Evolutionary conservation across 2,329 filamentous ascomycete genomes (phyloP).

Genomic region (Fusarium concolor): DNA sequence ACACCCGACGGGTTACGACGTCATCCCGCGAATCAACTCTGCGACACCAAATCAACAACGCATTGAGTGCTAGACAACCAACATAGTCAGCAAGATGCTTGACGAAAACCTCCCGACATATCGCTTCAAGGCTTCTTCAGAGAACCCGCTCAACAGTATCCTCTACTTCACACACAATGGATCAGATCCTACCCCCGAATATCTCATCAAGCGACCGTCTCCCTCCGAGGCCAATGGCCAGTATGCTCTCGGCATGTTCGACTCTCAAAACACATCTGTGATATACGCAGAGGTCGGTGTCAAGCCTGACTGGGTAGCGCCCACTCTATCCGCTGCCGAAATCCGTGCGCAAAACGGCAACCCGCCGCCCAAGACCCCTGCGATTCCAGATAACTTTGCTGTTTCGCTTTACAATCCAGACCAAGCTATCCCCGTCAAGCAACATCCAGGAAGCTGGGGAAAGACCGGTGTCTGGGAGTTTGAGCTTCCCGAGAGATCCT

Average conservation of each 20-base stretch:
- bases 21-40: conserved; percentile 19
- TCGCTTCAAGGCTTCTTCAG: conserved; percentile 63
- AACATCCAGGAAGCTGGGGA: conserved; percentile 82
- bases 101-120: conserved; percentile 92
- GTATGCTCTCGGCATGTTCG: conserved; percentile 87
- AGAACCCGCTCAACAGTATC: conserved; percentile 66
- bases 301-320: conserved; percentile 86
- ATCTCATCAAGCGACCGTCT: conserved; percentile 81
- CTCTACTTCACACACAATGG: conserved; percentile 77
- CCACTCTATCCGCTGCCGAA: conserved; percentile 83
- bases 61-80: neutral
- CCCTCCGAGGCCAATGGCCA: conserved; percentile 78
- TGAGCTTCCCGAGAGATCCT: conserved; percentile 87
- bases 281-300: conserved; percentile 89
- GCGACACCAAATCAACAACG: conserved; percentile 19
- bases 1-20: conserved; percentile 13
- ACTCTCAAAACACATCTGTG: conserved; percentile 82
- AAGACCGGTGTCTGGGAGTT: conserved; percentile 89
- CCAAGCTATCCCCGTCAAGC: conserved; percentile 78
- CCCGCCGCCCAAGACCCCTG: conserved; percentile 71
- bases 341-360: conserved; percentile 74
- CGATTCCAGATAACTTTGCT: conserved; percentile 81
- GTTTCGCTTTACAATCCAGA: conserved; percentile 95
- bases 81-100: conserved; percentile 69
- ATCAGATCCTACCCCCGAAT: conserved; percentile 81